Conservation (phyloP, 2,329 filamentous ascomycete genomes). For the Ascochyta rabiei region DNA sequence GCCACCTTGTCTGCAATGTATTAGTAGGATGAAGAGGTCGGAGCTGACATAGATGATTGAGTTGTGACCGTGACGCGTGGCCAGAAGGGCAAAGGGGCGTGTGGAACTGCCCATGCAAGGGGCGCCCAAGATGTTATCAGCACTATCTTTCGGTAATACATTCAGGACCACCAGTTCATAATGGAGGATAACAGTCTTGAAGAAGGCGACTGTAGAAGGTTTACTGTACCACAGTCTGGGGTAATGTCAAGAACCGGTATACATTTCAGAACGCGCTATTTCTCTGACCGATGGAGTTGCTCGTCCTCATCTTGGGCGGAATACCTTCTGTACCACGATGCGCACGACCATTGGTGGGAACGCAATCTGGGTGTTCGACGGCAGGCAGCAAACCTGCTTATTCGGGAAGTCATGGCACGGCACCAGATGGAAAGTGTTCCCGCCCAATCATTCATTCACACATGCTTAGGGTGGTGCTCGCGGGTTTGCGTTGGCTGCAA, state of each 20-base stretch:
- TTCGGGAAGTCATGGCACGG: conserved; percentile 9
- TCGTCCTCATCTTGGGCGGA: not conserved
- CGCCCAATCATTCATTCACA: conserved; percentile 14
- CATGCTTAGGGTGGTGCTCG: not conserved
- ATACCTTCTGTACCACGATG: not conserved
- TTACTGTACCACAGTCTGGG: too few species aligned
- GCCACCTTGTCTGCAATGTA: not conserved
- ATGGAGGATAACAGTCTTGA: too few species aligned
- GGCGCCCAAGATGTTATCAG: not conserved
- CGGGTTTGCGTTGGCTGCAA: not conserved
- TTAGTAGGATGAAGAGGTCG: not conserved
- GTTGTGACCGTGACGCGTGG: not conserved
- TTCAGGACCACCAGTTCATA: too few species aligned
- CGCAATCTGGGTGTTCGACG: conserved; percentile 8
- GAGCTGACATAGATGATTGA: not conserved
- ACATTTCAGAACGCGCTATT: too few species aligned
- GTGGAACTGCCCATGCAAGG: not conserved
- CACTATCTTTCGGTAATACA: not conserved
- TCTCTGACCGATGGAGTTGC: not conserved
- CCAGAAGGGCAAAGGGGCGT: not conserved
- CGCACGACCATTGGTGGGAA: conserved; percentile 15
- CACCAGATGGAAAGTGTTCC: conserved; percentile 9
- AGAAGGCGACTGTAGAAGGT: too few species aligned
- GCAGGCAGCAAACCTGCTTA: conserved; percentile 17
- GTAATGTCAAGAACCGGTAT: too few species aligned